Conservation (phyloP, 1,284 basidiomycete genomes). For the Ustilago xerochloae region DNA sequence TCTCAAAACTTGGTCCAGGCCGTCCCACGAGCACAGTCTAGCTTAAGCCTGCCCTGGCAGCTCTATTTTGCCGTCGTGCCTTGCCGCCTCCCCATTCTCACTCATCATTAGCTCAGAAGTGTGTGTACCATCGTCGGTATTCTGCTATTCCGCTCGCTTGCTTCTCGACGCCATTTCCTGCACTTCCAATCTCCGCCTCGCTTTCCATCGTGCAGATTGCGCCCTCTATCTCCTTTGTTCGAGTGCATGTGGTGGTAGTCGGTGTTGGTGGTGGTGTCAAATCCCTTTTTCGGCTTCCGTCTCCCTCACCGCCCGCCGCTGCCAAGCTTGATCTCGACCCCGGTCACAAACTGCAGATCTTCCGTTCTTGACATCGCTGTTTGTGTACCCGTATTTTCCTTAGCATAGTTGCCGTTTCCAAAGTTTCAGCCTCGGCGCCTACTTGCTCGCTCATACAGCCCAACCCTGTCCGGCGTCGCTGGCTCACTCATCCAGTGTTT, state of each 20-base stretch:
- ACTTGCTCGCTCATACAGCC: not conserved
- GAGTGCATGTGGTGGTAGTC: too few relatives aligned
- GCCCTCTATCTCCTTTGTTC: not conserved
- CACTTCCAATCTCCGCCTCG: constrained; percentile 26
- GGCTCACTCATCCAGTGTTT: constrained; percentile 3
- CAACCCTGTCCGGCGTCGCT: not conserved
- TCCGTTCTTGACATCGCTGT: not conserved
- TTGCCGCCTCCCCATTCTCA: not conserved
- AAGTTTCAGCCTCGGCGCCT: constrained; percentile 10
- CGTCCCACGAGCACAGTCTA: too few relatives aligned
- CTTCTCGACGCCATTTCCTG: constrained; percentile 18
- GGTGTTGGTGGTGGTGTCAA: too few relatives aligned
- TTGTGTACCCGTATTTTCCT: not conserved
- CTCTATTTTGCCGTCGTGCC: constrained; percentile 1
- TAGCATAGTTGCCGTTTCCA: not conserved
- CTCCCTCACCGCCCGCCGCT: too few relatives aligned
- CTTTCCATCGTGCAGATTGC: constrained; percentile 10
- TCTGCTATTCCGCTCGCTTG: too few relatives aligned
- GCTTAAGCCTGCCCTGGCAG: not conserved
- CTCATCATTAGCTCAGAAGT: not conserved
- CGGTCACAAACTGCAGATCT: not conserved
- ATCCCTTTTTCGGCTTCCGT: too few relatives aligned
- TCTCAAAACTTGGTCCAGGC: not conserved
- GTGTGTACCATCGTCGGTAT: constrained; percentile 3
- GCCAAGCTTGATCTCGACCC: not conserved